Percentiles rank a stretch among this genome's conserved stretches.
phyloP scores from a whole-genome alignment of 2,329 filamentous ascomycete species.

The Colletotrichum viniferum region DNA sequence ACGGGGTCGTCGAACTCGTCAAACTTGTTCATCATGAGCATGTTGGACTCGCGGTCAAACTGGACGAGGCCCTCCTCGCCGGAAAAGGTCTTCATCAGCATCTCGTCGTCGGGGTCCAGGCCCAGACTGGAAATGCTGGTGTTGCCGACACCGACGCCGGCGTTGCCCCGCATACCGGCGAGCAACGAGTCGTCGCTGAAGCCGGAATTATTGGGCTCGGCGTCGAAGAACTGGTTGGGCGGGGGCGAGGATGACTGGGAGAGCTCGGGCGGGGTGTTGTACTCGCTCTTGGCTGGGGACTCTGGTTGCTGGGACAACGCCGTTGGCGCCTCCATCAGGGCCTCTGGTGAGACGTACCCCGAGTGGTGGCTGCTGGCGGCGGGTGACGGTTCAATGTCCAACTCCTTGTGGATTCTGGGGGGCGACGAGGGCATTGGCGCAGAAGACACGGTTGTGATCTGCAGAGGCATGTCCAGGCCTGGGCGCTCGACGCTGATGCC shows the following conservation, averaged over 20 bases:
- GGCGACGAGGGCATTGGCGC: constrained; percentile 41
- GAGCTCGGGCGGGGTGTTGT: constrained; percentile 63
- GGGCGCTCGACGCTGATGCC: constrained; percentile 29
- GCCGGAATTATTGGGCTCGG: constrained; percentile 40
- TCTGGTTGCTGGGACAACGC: constrained; percentile 37
- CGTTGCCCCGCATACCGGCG: constrained; percentile 26
- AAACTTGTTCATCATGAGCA: constrained; percentile 58
- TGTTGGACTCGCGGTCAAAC: constrained; percentile 49
- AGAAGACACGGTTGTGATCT: constrained; percentile 47
- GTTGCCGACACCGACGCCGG: background rate
- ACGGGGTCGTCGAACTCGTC: constrained; percentile 55
- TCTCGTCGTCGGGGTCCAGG: constrained; percentile 49
- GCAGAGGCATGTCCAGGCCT: constrained; percentile 24
- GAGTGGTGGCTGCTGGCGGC: constrained; percentile 42
- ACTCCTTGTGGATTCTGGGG: constrained; percentile 37
- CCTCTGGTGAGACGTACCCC: constrained; percentile 51
- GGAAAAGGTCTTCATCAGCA: constrained; percentile 49
- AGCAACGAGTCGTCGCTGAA: constrained; percentile 34
- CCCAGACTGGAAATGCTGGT: constrained; percentile 23
- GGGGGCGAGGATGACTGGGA: constrained; percentile 66
- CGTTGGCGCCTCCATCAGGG: constrained; percentile 40
- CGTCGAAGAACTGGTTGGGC: constrained; percentile 50
- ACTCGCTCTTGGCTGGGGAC: constrained; percentile 59
- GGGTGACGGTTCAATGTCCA: constrained; percentile 42
- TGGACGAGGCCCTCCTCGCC: constrained; percentile 46